These are phyloP conservation scores for Wickerhamomyces sp. DNA, from an alignment of 1,139 yeast genomes.

Conservation along the genomic window DNA sequence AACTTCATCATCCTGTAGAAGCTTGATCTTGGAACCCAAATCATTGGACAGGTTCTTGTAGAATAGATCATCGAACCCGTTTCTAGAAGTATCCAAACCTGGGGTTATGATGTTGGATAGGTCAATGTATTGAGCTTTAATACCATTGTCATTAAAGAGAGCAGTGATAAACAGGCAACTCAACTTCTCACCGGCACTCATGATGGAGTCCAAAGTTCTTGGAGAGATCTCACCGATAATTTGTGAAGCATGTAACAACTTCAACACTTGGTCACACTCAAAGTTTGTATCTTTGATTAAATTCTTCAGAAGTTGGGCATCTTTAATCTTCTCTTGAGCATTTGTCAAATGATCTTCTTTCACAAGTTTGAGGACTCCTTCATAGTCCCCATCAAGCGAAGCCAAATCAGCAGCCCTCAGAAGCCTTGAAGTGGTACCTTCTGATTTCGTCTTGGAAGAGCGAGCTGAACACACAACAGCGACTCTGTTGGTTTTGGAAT, in stretches of 20 bases:
- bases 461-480: conserved; percentile 97
- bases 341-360: conserved; percentile 74
- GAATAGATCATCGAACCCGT: conserved; percentile 60
- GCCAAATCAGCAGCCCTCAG: conserved; percentile 79
- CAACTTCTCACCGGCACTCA: conserved; percentile 92
- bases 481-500: conserved; percentile 58
- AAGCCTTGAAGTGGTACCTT: conserved; percentile 89
- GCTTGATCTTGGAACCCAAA: conserved; percentile 51
- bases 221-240: conserved; percentile 89
- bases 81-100: conserved; percentile 45
- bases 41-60: conserved; percentile 57
- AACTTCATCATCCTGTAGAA: conserved; percentile 34
- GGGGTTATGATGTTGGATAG: conserved; percentile 65
- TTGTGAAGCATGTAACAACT: conserved; percentile 78
- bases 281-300: conserved; percentile 52
- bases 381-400: conserved; percentile 44
- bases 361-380: conserved; percentile 51
- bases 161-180: conserved; percentile 87
- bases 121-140: conserved; percentile 74
- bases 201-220: conserved; percentile 81
- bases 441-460: conserved; percentile 83
- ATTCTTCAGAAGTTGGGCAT: conserved; percentile 37
- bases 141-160: conserved; percentile 74
- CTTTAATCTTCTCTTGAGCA: conserved; percentile 51
- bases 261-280: conserved; percentile 65